A percentile compares a stretch with the other conserved stretches of the same genome.
phyloP scores from a whole-genome alignment of 345 rosid species.

The Euphorbia pulcherrima region DNA sequence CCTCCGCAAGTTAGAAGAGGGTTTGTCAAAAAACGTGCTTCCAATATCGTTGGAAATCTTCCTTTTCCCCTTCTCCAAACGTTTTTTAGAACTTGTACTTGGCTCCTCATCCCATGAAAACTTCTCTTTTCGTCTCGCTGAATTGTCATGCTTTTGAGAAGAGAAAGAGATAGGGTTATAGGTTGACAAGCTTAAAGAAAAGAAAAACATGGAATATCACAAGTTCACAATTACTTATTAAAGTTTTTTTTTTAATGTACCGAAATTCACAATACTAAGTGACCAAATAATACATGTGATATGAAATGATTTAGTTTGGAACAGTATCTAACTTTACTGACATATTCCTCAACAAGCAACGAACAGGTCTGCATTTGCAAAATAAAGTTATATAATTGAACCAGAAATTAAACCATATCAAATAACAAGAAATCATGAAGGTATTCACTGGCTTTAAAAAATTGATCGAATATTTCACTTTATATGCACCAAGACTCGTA shows the following conservation, averaged over 20 bases:
- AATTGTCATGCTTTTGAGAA: slow-evolving; percentile 20
- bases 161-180: background rate
- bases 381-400: background rate
- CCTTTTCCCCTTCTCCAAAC: slow-evolving; percentile 26
- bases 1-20: slow-evolving; percentile 44
- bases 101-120: slow-evolving; percentile 24
- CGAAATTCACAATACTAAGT: background rate
- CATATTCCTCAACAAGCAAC: background rate
- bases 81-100: slow-evolving; percentile 11
- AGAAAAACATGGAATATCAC: background rate
- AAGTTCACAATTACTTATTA: too few species aligned
- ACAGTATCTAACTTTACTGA: background rate
- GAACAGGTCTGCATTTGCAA: background rate
- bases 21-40: slow-evolving; percentile 30
- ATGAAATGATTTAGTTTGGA: background rate
- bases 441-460: background rate
- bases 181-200: background rate
- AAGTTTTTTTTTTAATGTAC: background rate
- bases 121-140: slow-evolving; percentile 31
- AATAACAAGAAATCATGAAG: background rate
- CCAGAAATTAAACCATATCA: background rate
- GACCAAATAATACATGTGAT: background rate
- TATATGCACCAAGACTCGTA: background rate
- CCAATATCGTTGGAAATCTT: slow-evolving; percentile 20
- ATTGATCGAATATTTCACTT: background rate